Evolutionary conservation across 2,329 filamentous ascomycete species (phyloP).

Genomic region (Didymella lethalis): DNA sequence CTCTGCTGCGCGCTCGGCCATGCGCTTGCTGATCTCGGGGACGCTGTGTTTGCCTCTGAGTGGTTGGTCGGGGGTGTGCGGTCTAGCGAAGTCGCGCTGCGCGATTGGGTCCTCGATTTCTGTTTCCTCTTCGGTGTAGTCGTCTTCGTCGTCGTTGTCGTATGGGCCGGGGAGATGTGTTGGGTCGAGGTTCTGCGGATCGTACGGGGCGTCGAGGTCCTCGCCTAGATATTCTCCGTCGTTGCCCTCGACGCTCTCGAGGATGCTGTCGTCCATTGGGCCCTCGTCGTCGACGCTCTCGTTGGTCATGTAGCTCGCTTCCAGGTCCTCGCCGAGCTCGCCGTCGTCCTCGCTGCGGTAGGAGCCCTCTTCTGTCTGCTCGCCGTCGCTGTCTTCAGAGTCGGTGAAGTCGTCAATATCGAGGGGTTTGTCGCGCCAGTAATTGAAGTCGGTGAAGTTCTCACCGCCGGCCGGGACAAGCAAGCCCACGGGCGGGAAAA

Average conservation of each 20-base stretch:
- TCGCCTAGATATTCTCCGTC: constrained; percentile 17
- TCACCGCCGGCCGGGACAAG: constrained; percentile 90
- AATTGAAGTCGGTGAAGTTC: constrained; percentile 95
- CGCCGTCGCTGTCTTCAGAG: constrained; percentile 67
- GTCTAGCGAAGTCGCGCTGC: not conserved
- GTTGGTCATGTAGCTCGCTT: constrained; percentile 66
- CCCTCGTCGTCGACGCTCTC: constrained; percentile 57
- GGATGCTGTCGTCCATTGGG: constrained; percentile 42
- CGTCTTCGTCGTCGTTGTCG: constrained; percentile 28
- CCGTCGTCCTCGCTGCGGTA: constrained; percentile 62
- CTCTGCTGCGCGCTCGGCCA: constrained; percentile 23
- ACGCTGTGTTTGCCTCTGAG: constrained; percentile 9
- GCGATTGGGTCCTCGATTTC: constrained; percentile 23
- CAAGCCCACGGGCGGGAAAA: constrained; percentile 90
- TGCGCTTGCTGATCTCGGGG: constrained; percentile 18
- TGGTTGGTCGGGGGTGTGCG: constrained; percentile 18
- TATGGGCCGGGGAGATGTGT: not conserved
- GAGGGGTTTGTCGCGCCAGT: constrained; percentile 87
- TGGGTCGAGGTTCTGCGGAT: constrained; percentile 29
- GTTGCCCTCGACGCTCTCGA: not conserved
- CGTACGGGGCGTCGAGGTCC: constrained; percentile 26
- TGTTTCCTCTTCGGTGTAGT: constrained; percentile 37
- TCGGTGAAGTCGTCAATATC: constrained; percentile 89
- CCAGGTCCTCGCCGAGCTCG: constrained; percentile 57
- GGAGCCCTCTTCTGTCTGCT: constrained; percentile 52